Evolutionary conservation across 2,329 filamentous ascomycete genomes (phyloP).

Genomic region (Colletotrichum sojae): DNA sequence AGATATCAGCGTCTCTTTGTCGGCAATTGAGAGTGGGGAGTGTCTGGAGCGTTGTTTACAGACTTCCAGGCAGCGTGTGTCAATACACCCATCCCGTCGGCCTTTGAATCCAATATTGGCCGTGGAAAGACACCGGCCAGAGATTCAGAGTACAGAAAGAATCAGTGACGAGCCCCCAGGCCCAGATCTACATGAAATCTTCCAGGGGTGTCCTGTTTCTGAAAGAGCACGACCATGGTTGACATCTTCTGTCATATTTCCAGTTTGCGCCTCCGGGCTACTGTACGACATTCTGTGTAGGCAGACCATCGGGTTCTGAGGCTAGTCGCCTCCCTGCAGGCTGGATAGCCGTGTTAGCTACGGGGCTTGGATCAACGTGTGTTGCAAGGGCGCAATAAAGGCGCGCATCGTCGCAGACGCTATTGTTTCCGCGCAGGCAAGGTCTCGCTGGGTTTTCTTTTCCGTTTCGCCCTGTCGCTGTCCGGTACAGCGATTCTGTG

Average conservation of each 20-base stretch:
- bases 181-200: background rate
- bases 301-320: constrained; percentile 14
- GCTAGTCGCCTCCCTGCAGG: constrained; percentile 1
- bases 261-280: background rate
- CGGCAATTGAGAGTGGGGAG: background rate
- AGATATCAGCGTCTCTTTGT: background rate
- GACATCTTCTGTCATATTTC: background rate
- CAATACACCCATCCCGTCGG: no score
- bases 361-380: constrained; percentile 1
- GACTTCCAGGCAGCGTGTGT: no score
- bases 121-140: background rate
- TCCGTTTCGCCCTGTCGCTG: background rate
- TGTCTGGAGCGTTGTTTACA: background rate
- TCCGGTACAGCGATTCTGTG: background rate
- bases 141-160: background rate
- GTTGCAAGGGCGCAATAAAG: constrained; percentile 12
- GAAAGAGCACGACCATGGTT: background rate
- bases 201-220: constrained; percentile 6
- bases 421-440: background rate
- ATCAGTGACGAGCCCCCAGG: background rate
- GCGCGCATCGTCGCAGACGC: background rate
- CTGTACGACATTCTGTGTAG: background rate
- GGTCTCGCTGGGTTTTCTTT: background rate
- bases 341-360: background rate
- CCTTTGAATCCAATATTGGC: no score